Conservation (phyloP, 345 rosid genomes). For the Gossypium anomalum region DNA sequence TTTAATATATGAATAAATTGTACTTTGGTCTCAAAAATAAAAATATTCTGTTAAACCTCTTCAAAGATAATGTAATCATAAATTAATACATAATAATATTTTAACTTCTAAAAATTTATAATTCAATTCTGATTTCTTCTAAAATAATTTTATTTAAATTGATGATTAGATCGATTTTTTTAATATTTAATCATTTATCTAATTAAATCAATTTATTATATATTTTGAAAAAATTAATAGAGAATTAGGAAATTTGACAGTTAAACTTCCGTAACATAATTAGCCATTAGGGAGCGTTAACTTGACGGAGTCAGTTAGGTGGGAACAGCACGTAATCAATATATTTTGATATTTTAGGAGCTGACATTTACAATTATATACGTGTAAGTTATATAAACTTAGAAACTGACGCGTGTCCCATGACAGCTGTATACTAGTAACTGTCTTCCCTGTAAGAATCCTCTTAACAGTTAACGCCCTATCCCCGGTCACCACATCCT, state of each 20-base stretch:
- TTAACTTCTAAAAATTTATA: too few relatives aligned
- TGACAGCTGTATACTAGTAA: slow-evolving; percentile 70
- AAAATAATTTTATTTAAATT: too few relatives aligned
- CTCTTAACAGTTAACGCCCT: slow-evolving; percentile 29
- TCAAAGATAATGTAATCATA: too few relatives aligned
- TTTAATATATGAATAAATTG: too few relatives aligned
- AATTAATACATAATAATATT: too few relatives aligned
- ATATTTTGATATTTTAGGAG: not conserved
- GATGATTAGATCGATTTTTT: too few relatives aligned
- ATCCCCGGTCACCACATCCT: slow-evolving; percentile 43
- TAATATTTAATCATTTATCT: too few relatives aligned
- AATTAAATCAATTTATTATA: too few relatives aligned
- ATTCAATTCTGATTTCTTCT: too few relatives aligned
- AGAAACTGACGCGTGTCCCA: slow-evolving; percentile 44
- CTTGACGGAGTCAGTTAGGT: not conserved
- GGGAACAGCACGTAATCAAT: slow-evolving; percentile 24
- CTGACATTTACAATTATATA: slow-evolving; percentile 28
- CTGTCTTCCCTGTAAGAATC: slow-evolving; percentile 60
- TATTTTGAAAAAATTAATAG: not conserved
- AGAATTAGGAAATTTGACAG: not conserved
- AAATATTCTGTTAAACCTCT: too few relatives aligned
- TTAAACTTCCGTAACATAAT: not conserved
- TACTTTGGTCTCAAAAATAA: too few relatives aligned
- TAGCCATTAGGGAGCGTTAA: not conserved
- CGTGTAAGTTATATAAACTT: slow-evolving; percentile 35